These are phyloP conservation scores for Backusella mclennaniae DNA, from an alignment of 192 early-diverging fungal genomes.

Conservation along the genomic window DNA sequence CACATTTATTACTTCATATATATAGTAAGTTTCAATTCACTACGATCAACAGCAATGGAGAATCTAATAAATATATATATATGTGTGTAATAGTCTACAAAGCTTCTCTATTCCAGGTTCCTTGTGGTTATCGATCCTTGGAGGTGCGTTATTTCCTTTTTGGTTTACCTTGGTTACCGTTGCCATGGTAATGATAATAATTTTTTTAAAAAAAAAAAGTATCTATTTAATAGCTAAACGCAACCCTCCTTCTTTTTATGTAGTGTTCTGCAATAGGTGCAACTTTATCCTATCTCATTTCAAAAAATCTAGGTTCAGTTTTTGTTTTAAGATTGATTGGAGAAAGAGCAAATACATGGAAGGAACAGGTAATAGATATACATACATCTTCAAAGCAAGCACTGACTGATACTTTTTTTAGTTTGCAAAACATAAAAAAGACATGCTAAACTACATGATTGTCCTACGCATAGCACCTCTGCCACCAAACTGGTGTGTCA, in stretches of 20 bases:
- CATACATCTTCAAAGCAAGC: background rate
- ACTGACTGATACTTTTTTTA: background rate
- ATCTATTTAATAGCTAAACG: background rate
- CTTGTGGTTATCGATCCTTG: constrained; percentile 61
- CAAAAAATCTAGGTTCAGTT: constrained; percentile 44
- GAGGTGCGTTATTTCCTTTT: constrained; percentile 57
- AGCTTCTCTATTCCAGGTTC: constrained; percentile 62
- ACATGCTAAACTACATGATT: constrained; percentile 59
- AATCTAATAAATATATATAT: background rate
- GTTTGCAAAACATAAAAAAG: constrained; percentile 44
- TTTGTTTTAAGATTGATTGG: constrained; percentile 46
- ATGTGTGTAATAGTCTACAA: constrained; percentile 41
- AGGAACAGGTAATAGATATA: constrained; percentile 40
- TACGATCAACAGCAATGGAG: background rate
- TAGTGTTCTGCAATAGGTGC: constrained; percentile 55
- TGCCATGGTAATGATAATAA: constrained; percentile 35
- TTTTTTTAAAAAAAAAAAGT: background rate
- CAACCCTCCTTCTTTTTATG: background rate
- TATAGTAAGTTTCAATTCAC: constrained; percentile 49
- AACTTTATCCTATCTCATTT: constrained; percentile 52
- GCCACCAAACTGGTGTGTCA: constrained; percentile 63
- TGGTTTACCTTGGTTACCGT: constrained; percentile 49
- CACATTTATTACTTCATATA: constrained; percentile 47
- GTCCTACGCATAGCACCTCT: constrained; percentile 53
- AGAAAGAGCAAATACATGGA: constrained; percentile 43